Base-by-base conservation (phyloP, 352 stramenopile genomes). In the Globisporangium spinosum region DNA sequence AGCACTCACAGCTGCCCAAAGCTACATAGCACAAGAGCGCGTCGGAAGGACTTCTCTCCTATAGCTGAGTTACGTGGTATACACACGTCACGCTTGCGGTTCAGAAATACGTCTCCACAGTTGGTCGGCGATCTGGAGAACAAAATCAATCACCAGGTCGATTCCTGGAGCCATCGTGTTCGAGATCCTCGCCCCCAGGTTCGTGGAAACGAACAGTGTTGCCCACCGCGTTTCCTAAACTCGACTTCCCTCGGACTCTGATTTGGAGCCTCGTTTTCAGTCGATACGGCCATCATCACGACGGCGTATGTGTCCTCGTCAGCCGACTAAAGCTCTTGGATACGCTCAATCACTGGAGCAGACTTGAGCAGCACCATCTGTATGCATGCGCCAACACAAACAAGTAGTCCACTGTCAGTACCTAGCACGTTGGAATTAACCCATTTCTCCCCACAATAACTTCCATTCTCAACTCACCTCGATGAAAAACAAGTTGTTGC, bases 401-500 rank as follows among this genome's bases (percentile, higher is more conserved):
- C 0, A 25, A 43, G 12, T 13, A 49, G 32, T 10, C 27, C 23
- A 3, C 22, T 20, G 15, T 45, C 10, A 15, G 40, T 47, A n/a
- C 12, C 38, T 2, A 45, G 12, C 38, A 12, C 35, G 35, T 9
- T 40, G 35, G 35, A 40, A 15, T 20, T 15, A 4, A 45, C 13
- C 38, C 5, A 15, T 45, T 20, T 15, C 12, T 20, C 13, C 2
- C 13, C 12, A 45, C 35, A 40, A 40, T 15, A 45, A 20, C 9
- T 20, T 45, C 12, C 40, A 47, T 15, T 5, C 4, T 62, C 34
- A 1, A 64, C 71, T 40, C 67, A 82, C 76, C 71, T 77, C 58
- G 62, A 71, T 76, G 29, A 78, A 83, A 12, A 78, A 58, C 70
- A 83, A 69, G 56, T 83, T 83, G n/a, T 75, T 60, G 27, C 27